A percentile compares a stretch with the other conserved stretches of the same genome.
phyloP scores from a whole-genome alignment of 495 filamentous ascomycete genomes.

The Talaromyces thailandensis region DNA sequence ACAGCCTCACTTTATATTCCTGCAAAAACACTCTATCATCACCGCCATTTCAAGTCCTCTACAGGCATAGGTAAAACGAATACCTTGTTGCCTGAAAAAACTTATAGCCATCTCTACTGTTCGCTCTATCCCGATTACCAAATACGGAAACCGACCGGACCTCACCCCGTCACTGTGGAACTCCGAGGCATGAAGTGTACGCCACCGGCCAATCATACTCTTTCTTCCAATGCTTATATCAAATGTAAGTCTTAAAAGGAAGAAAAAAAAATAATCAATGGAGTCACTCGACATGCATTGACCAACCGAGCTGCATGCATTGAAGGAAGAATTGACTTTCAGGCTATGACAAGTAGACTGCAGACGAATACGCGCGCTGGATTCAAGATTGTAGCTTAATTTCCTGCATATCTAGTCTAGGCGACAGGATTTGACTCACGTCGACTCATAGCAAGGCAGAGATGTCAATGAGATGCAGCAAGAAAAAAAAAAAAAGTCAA shows the following conservation, averaged over 20 bases:
- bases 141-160: background rate
- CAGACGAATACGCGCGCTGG: background rate
- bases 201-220: background rate
- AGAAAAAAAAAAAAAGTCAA: background rate
- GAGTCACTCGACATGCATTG: background rate
- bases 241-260: background rate
- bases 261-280: background rate
- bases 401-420: background rate
- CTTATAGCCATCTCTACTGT: background rate
- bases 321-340: background rate
- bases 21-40: background rate
- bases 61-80: background rate
- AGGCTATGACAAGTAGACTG: background rate
- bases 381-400: background rate
- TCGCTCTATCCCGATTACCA: background rate
- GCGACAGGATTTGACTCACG: background rate
- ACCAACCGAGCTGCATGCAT: constrained; percentile 2
- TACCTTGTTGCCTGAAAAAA: constrained; percentile 1
- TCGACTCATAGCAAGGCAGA: background rate
- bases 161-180: background rate
- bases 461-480: background rate
- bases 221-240: background rate
- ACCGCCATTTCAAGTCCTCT: background rate
- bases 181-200: background rate
- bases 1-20: background rate